phyloP scores from a whole-genome alignment of 768 basidiomycete species.

The Myochromella boudieri region DNA sequence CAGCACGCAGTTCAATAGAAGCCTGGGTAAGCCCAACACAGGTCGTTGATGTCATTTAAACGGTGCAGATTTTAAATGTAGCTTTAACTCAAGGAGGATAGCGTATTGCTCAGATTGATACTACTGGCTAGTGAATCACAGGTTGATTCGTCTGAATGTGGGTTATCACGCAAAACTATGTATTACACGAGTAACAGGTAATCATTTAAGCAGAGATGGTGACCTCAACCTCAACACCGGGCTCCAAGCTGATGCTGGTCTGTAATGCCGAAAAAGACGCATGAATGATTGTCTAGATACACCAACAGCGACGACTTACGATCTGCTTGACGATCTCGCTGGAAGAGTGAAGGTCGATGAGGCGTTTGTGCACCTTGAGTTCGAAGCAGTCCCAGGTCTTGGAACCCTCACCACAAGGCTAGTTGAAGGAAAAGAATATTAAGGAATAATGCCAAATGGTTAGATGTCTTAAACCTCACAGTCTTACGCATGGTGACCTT shows the following conservation, averaged over 20 bases:
- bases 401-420: slow-evolving; percentile 99
- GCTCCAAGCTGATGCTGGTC: slow-evolving; percentile 98
- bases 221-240: slow-evolving; percentile 98
- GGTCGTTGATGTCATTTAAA: too few species aligned
- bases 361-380: slow-evolving; percentile 98
- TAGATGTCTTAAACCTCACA: slow-evolving; percentile 44
- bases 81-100: too few species aligned
- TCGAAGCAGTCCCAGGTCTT: slow-evolving; percentile 99
- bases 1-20: too few species aligned
- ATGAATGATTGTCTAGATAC: neutral
- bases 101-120: too few species aligned
- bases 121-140: too few species aligned
- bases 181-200: slow-evolving; percentile 3
- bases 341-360: slow-evolving; percentile 98
- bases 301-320: slow-evolving; percentile 48
- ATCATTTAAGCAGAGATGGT: slow-evolving; percentile 76
- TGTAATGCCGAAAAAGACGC: slow-evolving; percentile 30
- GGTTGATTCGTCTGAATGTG: too few species aligned
- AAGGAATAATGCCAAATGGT: neutral
- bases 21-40: too few species aligned
- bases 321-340: slow-evolving; percentile 99
- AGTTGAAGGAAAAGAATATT: slow-evolving; percentile 4
- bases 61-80: too few species aligned
- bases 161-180: slow-evolving; percentile 1
- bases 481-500: slow-evolving; percentile 99